phyloP scores from a whole-genome alignment of 768 basidiomycete genomes.

The Crepidotus variabilis region DNA sequence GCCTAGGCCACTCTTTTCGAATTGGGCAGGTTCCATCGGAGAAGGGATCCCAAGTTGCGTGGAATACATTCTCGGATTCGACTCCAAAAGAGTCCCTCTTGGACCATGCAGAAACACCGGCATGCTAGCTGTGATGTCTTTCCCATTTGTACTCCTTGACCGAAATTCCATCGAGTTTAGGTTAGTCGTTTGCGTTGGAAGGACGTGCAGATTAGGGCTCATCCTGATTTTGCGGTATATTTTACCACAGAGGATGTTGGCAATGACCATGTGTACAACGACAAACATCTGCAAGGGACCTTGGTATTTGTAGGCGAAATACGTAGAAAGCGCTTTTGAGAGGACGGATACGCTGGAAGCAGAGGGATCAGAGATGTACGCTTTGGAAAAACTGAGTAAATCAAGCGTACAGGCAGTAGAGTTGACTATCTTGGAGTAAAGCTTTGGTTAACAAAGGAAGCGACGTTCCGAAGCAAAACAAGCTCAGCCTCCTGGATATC shows the following conservation, averaged over 20 bases:
- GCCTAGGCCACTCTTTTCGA: not conserved
- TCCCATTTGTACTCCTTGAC: not conserved
- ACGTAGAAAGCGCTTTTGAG: not conserved
- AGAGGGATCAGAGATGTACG: no score
- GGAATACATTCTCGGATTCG: not conserved
- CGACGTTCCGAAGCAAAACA: constrained; percentile 15
- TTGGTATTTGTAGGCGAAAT: not conserved
- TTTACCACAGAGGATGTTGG: not conserved
- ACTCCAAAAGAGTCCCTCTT: not conserved
- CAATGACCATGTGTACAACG: not conserved
- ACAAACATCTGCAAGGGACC: not conserved
- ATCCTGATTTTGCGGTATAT: not conserved
- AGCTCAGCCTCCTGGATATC: not conserved
- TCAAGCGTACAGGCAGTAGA: constrained; percentile 18
- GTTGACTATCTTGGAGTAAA: constrained; percentile 23
- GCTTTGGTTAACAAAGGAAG: constrained; percentile 19
- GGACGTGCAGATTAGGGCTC: not conserved
- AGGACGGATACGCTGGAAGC: not conserved
- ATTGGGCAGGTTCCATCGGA: not conserved
- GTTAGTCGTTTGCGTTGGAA: not conserved
- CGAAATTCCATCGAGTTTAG: not conserved
- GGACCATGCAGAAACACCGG: not conserved
- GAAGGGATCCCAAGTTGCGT: not conserved
- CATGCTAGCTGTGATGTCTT: not conserved
- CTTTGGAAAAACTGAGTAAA: no score